These are phyloP conservation scores for Microdochium bolleyi DNA, from an alignment of 2,329 filamentous ascomycete genomes.

Conservation along the genomic window DNA sequence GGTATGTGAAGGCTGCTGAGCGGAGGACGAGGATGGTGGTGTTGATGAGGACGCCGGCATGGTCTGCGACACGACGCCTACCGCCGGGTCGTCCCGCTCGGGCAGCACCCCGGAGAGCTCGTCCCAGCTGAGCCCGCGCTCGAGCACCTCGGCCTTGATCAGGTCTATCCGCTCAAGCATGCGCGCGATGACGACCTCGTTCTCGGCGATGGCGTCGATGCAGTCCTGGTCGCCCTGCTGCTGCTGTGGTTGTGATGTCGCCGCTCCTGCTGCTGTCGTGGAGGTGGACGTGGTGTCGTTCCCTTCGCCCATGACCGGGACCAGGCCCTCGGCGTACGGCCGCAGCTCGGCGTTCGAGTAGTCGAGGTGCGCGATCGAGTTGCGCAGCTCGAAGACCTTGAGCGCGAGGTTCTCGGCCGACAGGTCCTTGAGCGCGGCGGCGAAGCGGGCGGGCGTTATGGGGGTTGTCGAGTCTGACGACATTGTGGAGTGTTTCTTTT, in stretches of 20 bases:
- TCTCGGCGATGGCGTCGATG: conserved; percentile 66
- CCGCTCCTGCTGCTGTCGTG: conserved; percentile 8
- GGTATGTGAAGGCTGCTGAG: too few species aligned
- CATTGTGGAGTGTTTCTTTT: conserved; percentile 31
- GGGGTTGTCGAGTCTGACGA: conserved; percentile 48
- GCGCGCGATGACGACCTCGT: conserved; percentile 58
- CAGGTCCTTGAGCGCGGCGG: conserved; percentile 59
- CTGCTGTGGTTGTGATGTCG: conserved; percentile 3
- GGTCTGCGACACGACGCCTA: neutral
- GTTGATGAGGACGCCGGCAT: conserved; percentile 5
- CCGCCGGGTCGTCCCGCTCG: neutral
- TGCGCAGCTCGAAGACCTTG: conserved; percentile 69
- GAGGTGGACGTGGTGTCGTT: conserved; percentile 25
- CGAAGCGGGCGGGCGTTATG: conserved; percentile 56
- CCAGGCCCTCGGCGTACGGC: conserved; percentile 48
- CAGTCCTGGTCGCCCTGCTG: conserved; percentile 58
- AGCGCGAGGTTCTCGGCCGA: conserved; percentile 59
- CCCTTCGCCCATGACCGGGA: neutral
- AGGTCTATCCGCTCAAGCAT: conserved; percentile 60
- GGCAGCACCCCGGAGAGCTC: neutral
- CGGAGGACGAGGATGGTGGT: conserved; percentile 10
- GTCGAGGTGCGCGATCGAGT: conserved; percentile 65
- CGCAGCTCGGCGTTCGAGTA: conserved; percentile 66
- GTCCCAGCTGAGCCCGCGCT: conserved; percentile 45
- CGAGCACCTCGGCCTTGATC: conserved; percentile 56